Evolutionary conservation across 352 stramenopile species (phyloP), one percentile per base, ranked within the genome.

Genomic region (Globisporangium barbulae): DNA sequence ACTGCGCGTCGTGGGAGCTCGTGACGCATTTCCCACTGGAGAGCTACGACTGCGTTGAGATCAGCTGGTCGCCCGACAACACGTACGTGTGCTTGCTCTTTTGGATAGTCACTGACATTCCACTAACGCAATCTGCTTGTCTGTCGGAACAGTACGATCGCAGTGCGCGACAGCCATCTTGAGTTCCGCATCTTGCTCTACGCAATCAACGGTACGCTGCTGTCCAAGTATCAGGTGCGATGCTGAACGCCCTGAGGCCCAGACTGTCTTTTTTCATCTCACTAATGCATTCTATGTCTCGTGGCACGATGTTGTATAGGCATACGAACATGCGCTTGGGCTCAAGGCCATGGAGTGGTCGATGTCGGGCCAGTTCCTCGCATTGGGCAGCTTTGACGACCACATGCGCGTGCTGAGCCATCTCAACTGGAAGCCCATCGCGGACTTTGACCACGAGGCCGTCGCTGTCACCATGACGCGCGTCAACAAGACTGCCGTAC

Each of bases 21-120:
- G 76, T 81, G 3, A 59, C 72, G 0, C 86, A 93, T 59, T 94
- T 93, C 58, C 49, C 82, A 2, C 58, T 90, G 13, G 82, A 91
- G 22, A 93, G 81, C 63, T 94, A 94, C 65, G 86, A 94, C 69
- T 90, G 84, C 37, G 76, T 83, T 1, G 79, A 94, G 69, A 69
- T 94, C 37, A 21, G 33, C 37, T 94, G 82, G 84, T 84, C 82
- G 0, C 73, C 83, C 4, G 84, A 92, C 45, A 81, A 89, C 61
- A 76, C 75, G 82, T 91, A 78, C 61, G 75, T 78, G 1, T 9
- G 8, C 2, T n/a, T 35, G 13, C 33, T 33, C 31, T 39, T 25
- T 21, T 21, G 17, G 13, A 8, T 21, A 33, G 30, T n/a, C 22
- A 31, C 15, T 28, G 22, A 2, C 35, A 41, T 41, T 15, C 1